phyloP scores from a whole-genome alignment of 208 protist species.

The Angomonas ambiguus region DNA sequence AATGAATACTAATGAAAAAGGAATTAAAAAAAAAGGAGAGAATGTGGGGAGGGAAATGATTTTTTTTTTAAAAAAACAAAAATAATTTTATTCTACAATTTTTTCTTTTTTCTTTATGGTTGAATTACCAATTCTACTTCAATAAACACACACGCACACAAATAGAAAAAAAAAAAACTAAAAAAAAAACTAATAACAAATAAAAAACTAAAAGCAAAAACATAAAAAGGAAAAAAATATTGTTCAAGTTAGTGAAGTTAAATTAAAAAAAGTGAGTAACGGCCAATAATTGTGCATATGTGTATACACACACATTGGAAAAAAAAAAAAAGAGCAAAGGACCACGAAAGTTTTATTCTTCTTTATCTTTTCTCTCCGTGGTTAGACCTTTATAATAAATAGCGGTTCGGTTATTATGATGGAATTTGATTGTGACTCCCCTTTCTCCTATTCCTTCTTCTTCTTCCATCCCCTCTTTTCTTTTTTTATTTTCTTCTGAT shows the following conservation, averaged over 20 bases:
- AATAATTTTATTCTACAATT: neutral
- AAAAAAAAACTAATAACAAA: conserved; percentile 10
- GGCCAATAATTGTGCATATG: neutral
- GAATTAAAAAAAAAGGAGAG: neutral
- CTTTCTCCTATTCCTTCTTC: no score
- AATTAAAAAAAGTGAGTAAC: neutral
- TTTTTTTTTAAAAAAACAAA: conserved; percentile 6
- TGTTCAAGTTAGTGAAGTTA: neutral
- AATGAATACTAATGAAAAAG: neutral
- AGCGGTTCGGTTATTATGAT: no score
- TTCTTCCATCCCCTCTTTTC: neutral
- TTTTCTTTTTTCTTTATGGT: conserved; percentile 6
- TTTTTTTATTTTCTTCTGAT: neutral
- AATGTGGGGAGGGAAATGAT: neutral
- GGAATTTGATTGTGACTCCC: no score
- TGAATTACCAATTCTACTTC: neutral
- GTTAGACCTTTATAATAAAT: no score
- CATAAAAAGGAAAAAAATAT: conserved; percentile 16
- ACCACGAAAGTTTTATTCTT: neutral
- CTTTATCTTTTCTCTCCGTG: no score
- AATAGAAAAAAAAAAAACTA: conserved; percentile 13
- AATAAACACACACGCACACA: neutral
- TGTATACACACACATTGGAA: no score
- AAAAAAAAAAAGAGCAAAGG: conserved; percentile 1
- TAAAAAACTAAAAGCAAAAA: conserved; percentile 9